These are phyloP conservation scores for Paraconiothyrium brasiliense DNA, from an alignment of 2,329 filamentous ascomycete genomes.

Conservation along the genomic window DNA sequence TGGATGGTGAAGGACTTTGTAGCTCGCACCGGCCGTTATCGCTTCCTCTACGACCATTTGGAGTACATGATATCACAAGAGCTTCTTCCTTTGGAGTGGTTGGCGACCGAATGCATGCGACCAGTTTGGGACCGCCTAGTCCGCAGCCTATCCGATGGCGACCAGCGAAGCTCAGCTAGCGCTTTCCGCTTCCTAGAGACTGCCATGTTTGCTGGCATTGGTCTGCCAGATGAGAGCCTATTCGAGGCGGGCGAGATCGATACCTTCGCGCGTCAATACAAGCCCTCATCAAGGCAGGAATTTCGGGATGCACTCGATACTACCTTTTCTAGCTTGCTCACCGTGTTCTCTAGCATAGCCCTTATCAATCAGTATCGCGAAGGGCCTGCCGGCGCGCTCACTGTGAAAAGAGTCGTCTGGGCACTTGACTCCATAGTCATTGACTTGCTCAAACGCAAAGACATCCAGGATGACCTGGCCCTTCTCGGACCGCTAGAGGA, in stretches of 20 bases:
- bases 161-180: constrained; percentile 35
- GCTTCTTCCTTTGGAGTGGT: constrained; percentile 50
- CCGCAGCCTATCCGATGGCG: constrained; percentile 40
- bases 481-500: constrained; percentile 34
- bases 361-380: constrained; percentile 36
- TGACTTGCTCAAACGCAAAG: constrained; percentile 33
- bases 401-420: constrained; percentile 31
- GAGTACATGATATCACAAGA: constrained; percentile 46
- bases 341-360: constrained; percentile 45
- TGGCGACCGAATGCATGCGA: constrained; percentile 48
- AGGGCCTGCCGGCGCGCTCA: constrained; percentile 24
- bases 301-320: constrained; percentile 46
- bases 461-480: constrained; percentile 35
- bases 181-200: constrained; percentile 45
- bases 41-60: constrained; percentile 47
- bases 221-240: constrained; percentile 36
- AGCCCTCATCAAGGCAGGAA: constrained; percentile 36
- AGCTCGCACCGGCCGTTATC: constrained; percentile 37
- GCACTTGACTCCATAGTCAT: constrained; percentile 37
- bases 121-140: constrained; percentile 48
- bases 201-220: constrained; percentile 37
- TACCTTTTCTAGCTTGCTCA: constrained; percentile 47
- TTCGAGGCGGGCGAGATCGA: constrained; percentile 31
- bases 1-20: constrained; percentile 40
- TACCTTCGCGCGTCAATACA: constrained; percentile 29